phyloP scores from a whole-genome alignment of 2,329 filamentous ascomycete species.

The Cladosporium colombiae region DNA sequence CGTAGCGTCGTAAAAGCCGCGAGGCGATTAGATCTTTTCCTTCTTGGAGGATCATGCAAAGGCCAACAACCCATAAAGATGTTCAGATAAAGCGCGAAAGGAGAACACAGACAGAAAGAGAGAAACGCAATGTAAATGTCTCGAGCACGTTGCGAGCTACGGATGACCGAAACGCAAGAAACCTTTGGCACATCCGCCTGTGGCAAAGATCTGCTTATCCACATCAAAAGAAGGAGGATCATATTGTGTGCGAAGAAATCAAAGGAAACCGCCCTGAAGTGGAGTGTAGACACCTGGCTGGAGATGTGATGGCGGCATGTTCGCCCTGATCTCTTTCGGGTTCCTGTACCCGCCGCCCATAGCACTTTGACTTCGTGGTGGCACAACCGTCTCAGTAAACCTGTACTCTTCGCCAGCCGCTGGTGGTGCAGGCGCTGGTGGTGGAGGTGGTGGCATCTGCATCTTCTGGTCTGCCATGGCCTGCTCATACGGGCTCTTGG shows the following conservation, averaged over 20 bases:
- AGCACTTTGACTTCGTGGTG: slow-evolving; percentile 36
- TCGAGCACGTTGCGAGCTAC: too few species aligned
- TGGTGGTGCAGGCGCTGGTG: slow-evolving; percentile 41
- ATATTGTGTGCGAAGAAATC: not conserved
- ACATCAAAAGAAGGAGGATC: too few species aligned
- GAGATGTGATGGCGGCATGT: slow-evolving; percentile 50
- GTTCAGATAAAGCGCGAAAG: too few species aligned
- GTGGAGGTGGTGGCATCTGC: slow-evolving; percentile 32
- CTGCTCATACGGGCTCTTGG: slow-evolving; percentile 36
- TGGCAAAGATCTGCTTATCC: too few species aligned
- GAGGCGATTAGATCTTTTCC: not conserved
- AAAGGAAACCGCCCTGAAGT: slow-evolving; percentile 30
- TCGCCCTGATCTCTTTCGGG: slow-evolving; percentile 51
- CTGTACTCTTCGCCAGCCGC: slow-evolving; percentile 26
- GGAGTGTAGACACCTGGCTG: slow-evolving; percentile 41
- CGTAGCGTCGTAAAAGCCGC: not conserved
- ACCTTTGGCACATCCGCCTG: too few species aligned
- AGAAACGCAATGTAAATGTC: too few species aligned
- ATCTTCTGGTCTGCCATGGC: slow-evolving; percentile 30
- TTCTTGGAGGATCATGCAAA: not conserved
- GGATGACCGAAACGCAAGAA: too few species aligned
- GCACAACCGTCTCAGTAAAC: slow-evolving; percentile 44
- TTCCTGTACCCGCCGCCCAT: slow-evolving; percentile 34
- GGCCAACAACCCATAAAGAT: not conserved
- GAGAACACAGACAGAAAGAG: too few species aligned